These are phyloP conservation scores for Cinnamomum micranthum DNA, from an alignment of 164 flowering plant species.

Conservation along the genomic window DNA sequence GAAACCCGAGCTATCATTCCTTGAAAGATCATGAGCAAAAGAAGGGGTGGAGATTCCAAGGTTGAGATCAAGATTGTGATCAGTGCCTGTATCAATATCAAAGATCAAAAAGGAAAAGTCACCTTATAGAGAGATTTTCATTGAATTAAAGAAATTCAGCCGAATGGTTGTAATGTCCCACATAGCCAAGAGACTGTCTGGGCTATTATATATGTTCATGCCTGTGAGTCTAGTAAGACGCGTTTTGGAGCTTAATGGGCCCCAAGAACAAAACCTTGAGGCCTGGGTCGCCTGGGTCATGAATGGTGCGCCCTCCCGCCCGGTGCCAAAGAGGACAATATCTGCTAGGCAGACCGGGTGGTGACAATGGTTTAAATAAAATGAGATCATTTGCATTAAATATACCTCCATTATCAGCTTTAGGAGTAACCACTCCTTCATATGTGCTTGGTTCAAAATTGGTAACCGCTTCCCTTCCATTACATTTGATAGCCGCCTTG, in stretches of 20 bases:
- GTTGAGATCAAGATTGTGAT: constrained; percentile 57
- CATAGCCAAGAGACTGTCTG: no score
- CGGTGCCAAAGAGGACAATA: no score
- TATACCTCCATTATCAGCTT: constrained; percentile 46
- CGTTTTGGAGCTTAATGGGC: no score
- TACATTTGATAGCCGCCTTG: constrained; percentile 85
- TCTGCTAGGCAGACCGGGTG: no score
- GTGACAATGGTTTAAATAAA: neutral
- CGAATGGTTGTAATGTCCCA: no score
- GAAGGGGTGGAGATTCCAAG: constrained; percentile 56
- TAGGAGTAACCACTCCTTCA: constrained; percentile 39
- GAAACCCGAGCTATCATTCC: constrained; percentile 14
- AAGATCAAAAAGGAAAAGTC: neutral
- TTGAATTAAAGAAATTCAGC: neutral
- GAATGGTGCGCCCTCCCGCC: no score
- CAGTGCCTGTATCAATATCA: constrained; percentile 26
- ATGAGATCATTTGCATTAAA: neutral
- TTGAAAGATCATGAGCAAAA: constrained; percentile 19
- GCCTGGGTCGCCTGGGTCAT: no score
- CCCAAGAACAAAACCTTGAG: no score
- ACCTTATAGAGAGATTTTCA: neutral
- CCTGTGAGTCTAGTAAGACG: no score
- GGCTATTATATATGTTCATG: no score
- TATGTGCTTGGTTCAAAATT: constrained; percentile 82
- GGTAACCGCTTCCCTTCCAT: constrained; percentile 90